Evolutionary conservation across 495 filamentous ascomycete species (phyloP).

Genomic region (Aspergillus sclerotiicarbonarius): DNA sequence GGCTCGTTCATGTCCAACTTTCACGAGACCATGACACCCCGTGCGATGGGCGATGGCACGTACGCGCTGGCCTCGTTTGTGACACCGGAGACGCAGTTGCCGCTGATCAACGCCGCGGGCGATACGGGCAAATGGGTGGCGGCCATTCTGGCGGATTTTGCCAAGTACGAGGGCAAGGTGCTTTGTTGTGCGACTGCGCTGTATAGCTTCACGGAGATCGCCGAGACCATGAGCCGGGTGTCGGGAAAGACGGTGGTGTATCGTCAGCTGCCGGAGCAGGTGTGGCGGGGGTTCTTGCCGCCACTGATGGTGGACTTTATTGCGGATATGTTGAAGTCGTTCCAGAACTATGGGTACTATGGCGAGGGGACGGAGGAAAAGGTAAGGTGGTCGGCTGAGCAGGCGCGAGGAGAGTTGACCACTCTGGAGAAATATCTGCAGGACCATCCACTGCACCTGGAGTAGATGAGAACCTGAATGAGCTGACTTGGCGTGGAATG

Average conservation of each 20-base stretch:
- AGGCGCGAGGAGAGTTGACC: conserved; percentile 37
- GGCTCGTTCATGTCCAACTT: conserved; percentile 55
- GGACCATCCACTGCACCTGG: conserved; percentile 16
- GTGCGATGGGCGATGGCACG: conserved; percentile 17
- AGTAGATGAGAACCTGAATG: too few species aligned
- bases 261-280: conserved; percentile 39
- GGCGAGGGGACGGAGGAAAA: conserved; percentile 37
- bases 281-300: conserved; percentile 31
- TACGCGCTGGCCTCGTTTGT: conserved; percentile 24
- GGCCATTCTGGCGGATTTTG: conserved; percentile 49
- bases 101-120: conserved; percentile 43
- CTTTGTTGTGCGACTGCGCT: conserved; percentile 38
- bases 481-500: too few species aligned
- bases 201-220: conserved; percentile 38
- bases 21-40: conserved; percentile 13
- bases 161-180: conserved; percentile 47
- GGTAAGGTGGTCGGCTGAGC: conserved; percentile 39
- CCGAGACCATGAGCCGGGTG: conserved; percentile 31
- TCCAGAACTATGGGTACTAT: conserved; percentile 47
- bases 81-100: conserved; percentile 33
- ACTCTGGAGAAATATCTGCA: conserved; percentile 48
- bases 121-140: conserved; percentile 54
- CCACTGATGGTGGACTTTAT: conserved; percentile 24
- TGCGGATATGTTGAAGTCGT: conserved; percentile 32
- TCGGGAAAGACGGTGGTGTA: conserved; percentile 49